Evolutionary conservation across 352 stramenopile species (phyloP), one percentile per base, ranked within the genome.

Genomic region (Phytophthora melonis): DNA sequence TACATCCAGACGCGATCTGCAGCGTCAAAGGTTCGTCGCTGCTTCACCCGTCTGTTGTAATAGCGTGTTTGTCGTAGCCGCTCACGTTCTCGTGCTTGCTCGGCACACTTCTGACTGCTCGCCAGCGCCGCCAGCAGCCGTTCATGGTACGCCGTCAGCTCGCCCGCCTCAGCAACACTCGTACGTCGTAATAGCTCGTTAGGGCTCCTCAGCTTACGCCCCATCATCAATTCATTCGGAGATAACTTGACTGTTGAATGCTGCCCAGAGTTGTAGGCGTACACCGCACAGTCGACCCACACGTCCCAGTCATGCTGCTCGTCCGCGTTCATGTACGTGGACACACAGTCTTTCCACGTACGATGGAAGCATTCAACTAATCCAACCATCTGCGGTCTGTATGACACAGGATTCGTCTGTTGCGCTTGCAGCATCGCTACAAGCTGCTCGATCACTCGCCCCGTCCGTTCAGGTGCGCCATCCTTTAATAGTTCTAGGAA

Each of bases 221-320:
- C 56, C 34, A 62, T 53, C 56, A 53, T 52, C 36, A 62, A 32
- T 11, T 36, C 34, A 34, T 62, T 62, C 5, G 56, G 56, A 0
- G n/a, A 62, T 19, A 62, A 14, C 3, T 19, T 7, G 10, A 62
- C n/a, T 3, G 32, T 62, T 5, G 56, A 62, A 14, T 62, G 32
- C 1, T 6, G 19, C 3, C 19, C 50, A 6, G 19, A 34, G 4
- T 57, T 34, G 36, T 57, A 57, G 2, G 9, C 50, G 6, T 57
- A 57, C 3, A 57, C 19, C 8, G 21, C 50, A 8, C 21, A 57
- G 19, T 32, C 21, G 4, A 32, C 19, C 19, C 21, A 57, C 8
- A 34, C 3, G 32, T 34, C 21, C 50, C 21, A 57, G 16, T 57
- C 50, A 19, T 34, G 14, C 9, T 57, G 50, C 23, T 21, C 10